Evolutionary conservation across 2,329 filamentous ascomycete genomes (phyloP), one percentile per base, ranked within the genome.

Genomic region (Rhynchosporium graminicola): DNA sequence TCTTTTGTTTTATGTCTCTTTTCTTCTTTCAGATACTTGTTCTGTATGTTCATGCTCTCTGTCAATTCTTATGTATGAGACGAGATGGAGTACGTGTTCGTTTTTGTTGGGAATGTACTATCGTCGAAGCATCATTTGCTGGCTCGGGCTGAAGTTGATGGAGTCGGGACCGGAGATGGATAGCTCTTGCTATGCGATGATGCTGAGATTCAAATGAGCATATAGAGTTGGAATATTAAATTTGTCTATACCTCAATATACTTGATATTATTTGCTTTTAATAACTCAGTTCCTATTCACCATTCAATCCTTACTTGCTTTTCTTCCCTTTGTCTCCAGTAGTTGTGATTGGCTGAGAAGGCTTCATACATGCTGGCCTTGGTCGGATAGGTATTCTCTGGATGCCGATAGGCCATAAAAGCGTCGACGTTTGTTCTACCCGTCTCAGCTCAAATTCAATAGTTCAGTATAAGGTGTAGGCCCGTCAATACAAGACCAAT

Each of bases 121-220:
- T 38, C 55, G 15, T 47, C 42, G 43, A 57, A 28, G 46, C 52
- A 43, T 45, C 29, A 55, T 46, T 45, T 36, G 43, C 42, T 40
- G 8, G 36, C 47, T 62, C 36, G 54, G 48, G 33, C 20, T 43
- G 54, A 57, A 45, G 10, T 38, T 26, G 43, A 62, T 59, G 60
- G 60, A 62, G 50, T 62, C 60, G 60, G 60, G 60, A 62, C 60
- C 60, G 55, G 60, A 62, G 43, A 50, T n/a, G 38, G 42, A 50
- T 36, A 20, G 59, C 42, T 31, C 42, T 29, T 61, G 51, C 26
- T 42, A 20, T 7, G 26, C 20, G 40, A 29, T 42, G 48, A 20
- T 26, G 28, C 38, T 29, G 58, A 52, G 43, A 52, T 60, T 42
- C 26, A 48, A 60, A 48, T 28, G 42, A 45, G 59, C 51, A 51